Conservation (phyloP, 306 rosid genomes). For the Psophocarpus tetragonolobus region DNA sequence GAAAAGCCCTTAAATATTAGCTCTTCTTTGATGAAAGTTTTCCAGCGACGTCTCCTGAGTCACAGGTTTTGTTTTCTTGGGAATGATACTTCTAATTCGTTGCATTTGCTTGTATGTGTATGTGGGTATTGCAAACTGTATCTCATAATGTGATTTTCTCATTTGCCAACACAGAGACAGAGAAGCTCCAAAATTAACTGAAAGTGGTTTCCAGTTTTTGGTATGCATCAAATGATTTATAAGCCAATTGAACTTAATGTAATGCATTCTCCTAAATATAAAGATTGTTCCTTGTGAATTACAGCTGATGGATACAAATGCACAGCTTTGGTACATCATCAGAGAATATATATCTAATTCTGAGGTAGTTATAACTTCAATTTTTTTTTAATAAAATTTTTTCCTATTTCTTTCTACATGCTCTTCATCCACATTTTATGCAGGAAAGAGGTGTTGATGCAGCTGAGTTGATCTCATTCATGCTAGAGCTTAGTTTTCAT, state of each 20-base stretch:
- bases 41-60: conserved; percentile 86
- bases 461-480: conserved; percentile 84
- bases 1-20: conserved; percentile 78
- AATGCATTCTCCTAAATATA: conserved; percentile 37
- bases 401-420: conserved; percentile 21
- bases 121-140: conserved; percentile 5
- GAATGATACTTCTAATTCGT: conserved; percentile 23
- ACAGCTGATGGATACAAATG: conserved; percentile 97
- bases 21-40: conserved; percentile 86
- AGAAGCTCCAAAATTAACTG: conserved; percentile 88
- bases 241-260: conserved; percentile 35
- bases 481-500: conserved; percentile 97
- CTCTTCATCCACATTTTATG: conserved; percentile 36
- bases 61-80: conserved; percentile 62
- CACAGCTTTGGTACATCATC: conserved; percentile 97
- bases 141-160: conserved; percentile 28
- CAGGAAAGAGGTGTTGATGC: conserved; percentile 90
- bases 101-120: conserved; percentile 2
- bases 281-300: conserved; percentile 41
- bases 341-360: conserved; percentile 95
- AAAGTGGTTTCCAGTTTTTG: conserved; percentile 98
- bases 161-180: conserved; percentile 60
- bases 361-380: conserved; percentile 57
- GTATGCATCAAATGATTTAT: conserved; percentile 58
- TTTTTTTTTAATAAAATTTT: not conserved